Percentiles rank a stretch among this genome's conserved stretches.
Conservation (phyloP, 1,284 basidiomycete species). For the Austropuccinia psidii region DNA sequence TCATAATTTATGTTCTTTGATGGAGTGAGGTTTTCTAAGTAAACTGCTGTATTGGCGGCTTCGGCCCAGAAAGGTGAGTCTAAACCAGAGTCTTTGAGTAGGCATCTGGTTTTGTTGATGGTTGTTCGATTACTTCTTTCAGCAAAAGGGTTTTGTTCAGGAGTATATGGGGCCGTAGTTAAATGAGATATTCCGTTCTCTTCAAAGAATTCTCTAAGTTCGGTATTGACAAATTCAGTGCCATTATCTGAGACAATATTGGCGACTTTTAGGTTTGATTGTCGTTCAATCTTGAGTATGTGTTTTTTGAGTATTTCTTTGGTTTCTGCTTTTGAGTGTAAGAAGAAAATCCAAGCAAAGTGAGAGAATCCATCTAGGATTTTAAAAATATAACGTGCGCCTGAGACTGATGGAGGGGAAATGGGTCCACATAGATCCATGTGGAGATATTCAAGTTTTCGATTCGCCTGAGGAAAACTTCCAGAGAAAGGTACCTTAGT, state of each 20-base stretch:
- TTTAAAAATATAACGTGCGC: background rate
- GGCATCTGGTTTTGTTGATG: conserved; percentile 41
- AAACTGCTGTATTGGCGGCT: conserved; percentile 44
- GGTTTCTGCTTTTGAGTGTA: background rate
- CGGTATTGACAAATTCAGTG: background rate
- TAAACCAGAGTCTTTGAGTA: conserved; percentile 44
- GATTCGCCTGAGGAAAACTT: background rate
- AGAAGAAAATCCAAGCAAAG: background rate
- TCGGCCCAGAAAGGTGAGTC: conserved; percentile 47
- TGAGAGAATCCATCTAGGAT: background rate
- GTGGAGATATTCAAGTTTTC: background rate
- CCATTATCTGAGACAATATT: conserved; percentile 1
- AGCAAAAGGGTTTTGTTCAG: background rate
- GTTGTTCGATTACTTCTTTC: conserved; percentile 29
- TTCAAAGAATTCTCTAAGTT: background rate
- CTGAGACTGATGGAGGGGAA: background rate
- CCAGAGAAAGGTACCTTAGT: background rate
- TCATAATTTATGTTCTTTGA: background rate
- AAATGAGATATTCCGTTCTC: background rate
- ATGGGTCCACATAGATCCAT: conserved; percentile 9
- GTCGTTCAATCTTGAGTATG: too few relatives aligned
- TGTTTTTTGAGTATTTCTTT: background rate
- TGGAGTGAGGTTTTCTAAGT: conserved; percentile 45
- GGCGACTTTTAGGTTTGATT: background rate
- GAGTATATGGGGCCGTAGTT: background rate